Evolutionary conservation across 345 rosid species (phyloP).

Genomic region (Gossypium mustelinum): DNA sequence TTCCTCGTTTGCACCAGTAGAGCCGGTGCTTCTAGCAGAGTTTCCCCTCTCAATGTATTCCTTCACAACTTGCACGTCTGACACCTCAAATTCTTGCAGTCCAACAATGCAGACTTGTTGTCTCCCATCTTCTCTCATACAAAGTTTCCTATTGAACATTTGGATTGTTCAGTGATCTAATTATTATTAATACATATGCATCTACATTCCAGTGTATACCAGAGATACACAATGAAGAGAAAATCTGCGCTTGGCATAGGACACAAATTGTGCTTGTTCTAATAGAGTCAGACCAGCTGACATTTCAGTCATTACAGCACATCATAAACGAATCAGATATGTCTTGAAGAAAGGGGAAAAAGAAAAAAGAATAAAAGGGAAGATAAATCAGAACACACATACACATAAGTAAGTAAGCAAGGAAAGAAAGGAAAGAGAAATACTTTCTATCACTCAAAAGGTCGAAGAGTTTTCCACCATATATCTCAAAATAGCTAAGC

Average conservation of each 20-base stretch:
- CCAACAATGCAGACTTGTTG: conserved; percentile 99
- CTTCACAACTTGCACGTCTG: conserved; percentile 85
- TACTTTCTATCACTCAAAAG: conserved; percentile 92
- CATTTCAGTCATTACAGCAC: not conserved
- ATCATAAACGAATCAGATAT: not conserved
- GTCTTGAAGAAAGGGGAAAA: not conserved
- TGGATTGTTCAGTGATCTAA: conserved; percentile 15
- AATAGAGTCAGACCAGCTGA: not conserved
- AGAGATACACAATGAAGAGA: not conserved
- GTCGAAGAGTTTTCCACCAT: conserved; percentile 93
- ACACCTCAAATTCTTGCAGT: conserved; percentile 94
- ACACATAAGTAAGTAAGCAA: not conserved
- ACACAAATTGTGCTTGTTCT: not conserved
- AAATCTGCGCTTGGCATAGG: not conserved
- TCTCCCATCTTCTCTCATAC: conserved; percentile 98
- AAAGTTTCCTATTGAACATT: conserved; percentile 64
- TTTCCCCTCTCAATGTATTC: conserved; percentile 90
- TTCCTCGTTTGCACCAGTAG: conserved; percentile 98
- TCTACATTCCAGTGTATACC: not conserved
- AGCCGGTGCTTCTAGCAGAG: conserved; percentile 92
- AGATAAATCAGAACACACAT: not conserved
- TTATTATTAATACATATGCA: not conserved
- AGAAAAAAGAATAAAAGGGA: not conserved
- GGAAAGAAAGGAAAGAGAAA: conserved; percentile 6
- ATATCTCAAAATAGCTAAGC: conserved; percentile 97